These are phyloP conservation scores for Globisporangium lucens DNA, from an alignment of 352 stramenopile genomes.

Conservation along the genomic window DNA sequence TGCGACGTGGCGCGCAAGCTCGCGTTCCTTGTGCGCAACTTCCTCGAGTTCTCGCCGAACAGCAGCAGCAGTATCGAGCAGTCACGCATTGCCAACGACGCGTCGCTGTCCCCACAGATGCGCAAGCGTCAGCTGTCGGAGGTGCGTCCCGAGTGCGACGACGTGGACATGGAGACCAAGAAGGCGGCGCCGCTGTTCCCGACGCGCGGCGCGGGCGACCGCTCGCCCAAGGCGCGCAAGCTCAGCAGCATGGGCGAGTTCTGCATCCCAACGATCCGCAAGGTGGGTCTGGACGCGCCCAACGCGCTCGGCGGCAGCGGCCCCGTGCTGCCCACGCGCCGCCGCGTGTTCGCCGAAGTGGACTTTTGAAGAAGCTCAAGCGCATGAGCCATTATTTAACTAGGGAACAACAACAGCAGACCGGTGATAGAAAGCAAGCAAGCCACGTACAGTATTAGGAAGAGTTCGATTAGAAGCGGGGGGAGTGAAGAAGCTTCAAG, in stretches of 20 bases:
- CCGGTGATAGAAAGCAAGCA: slow-evolving; percentile 1
- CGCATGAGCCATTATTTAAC: slow-evolving; percentile 12
- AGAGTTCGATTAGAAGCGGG: slow-evolving; percentile 6
- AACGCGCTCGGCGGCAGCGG: slow-evolving; percentile 10
- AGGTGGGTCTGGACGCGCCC: slow-evolving; percentile 28
- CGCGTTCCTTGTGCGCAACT: slow-evolving; percentile 58
- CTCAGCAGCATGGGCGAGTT: slow-evolving; percentile 47
- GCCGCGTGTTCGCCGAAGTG: slow-evolving; percentile 76
- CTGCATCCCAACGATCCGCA: slow-evolving; percentile 37
- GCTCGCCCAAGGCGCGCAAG: slow-evolving; percentile 58
- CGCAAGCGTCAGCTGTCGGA: slow-evolving; percentile 61
- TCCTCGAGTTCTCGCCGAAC: slow-evolving; percentile 45
- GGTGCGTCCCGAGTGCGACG: slow-evolving; percentile 38
- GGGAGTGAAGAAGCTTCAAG: not conserved
- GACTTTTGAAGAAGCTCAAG: slow-evolving; percentile 36
- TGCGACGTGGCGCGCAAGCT: slow-evolving; percentile 51
- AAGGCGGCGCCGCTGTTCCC: slow-evolving; percentile 28
- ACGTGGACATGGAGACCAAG: slow-evolving; percentile 9
- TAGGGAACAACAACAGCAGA: not conserved
- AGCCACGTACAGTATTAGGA: not conserved
- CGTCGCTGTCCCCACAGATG: slow-evolving; percentile 13
- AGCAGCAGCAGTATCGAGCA: slow-evolving; percentile 7
- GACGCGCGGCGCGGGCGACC: slow-evolving; percentile 24
- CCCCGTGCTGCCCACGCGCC: slow-evolving; percentile 32
- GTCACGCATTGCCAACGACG: not conserved